Evolutionary conservation across 768 basidiomycete species (phyloP).

Genomic region (Leucocoprinus sp.): DNA sequence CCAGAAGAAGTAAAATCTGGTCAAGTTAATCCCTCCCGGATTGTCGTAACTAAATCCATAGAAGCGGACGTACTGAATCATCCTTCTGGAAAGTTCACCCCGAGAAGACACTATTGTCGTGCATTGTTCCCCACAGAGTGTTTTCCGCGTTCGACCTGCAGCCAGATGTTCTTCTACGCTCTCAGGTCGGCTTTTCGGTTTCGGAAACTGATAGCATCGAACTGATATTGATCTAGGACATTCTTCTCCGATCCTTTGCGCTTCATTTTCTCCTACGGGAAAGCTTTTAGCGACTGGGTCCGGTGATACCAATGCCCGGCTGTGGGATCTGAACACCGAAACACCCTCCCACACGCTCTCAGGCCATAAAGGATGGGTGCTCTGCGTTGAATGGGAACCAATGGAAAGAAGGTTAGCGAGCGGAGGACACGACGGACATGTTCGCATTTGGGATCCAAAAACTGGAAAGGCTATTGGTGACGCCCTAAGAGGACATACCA

Average conservation of each 20-base stretch:
- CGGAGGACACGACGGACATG: conserved; percentile 90
- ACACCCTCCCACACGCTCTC: conserved; percentile 79
- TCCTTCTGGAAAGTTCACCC: conserved; percentile 62
- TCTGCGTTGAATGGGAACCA: conserved; percentile 96
- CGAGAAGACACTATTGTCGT: conserved; percentile 86
- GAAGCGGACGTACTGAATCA: conserved; percentile 72
- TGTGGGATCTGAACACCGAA: conserved; percentile 95
- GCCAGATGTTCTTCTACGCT: conserved; percentile 91
- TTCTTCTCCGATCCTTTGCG: conserved; percentile 87
- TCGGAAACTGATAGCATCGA: neutral
- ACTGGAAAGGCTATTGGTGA: conserved; percentile 85
- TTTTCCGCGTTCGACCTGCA: conserved; percentile 90
- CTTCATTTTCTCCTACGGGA: conserved; percentile 93
- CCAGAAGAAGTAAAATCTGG: conserved; percentile 44
- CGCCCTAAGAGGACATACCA: conserved; percentile 85
- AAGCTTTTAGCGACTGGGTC: conserved; percentile 88
- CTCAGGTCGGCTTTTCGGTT: conserved; percentile 45
- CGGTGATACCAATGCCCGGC: conserved; percentile 84
- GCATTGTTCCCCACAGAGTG: conserved; percentile 90
- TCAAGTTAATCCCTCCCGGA: conserved; percentile 59
- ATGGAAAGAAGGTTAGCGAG: conserved; percentile 86
- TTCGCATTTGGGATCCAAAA: conserved; percentile 89
- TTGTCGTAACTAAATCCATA: conserved; percentile 80
- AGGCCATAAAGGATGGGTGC: conserved; percentile 94
- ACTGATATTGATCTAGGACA: conserved; percentile 50